phyloP scores from a whole-genome alignment of 2,329 filamentous ascomycete genomes.

The Didymellaceae sp. region DNA sequence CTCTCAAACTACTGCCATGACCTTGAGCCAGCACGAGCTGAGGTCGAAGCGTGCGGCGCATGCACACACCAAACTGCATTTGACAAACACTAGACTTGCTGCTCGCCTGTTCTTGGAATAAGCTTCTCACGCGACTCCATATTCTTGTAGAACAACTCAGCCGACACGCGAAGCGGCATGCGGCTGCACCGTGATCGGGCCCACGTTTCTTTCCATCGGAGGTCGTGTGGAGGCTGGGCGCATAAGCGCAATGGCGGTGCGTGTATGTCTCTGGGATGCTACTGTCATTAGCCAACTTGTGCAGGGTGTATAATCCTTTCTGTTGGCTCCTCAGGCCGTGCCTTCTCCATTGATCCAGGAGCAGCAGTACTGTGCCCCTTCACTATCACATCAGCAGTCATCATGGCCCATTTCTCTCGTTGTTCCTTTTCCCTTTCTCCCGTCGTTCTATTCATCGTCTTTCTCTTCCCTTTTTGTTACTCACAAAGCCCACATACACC shows the following conservation, averaged over 20 bases:
- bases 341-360: constrained; percentile 7
- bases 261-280: constrained; percentile 4
- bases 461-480: constrained; percentile 11
- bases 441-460: constrained; percentile 8
- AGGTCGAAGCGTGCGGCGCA: constrained; percentile 18
- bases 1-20: constrained; percentile 20
- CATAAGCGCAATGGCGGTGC: constrained; percentile 6
- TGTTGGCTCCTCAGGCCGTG: constrained; percentile 4
- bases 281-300: constrained; percentile 8
- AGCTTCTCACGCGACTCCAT: constrained; percentile 28
- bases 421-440: constrained; percentile 12
- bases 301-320: constrained; percentile 12
- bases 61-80: constrained; percentile 24
- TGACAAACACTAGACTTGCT: constrained; percentile 11
- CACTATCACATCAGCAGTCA: constrained; percentile 15
- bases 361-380: constrained; percentile 13
- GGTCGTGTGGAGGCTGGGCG: constrained; percentile 14
- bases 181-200: constrained; percentile 15
- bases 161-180: constrained; percentile 10
- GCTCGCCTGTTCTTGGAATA: constrained; percentile 17
- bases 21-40: constrained; percentile 17
- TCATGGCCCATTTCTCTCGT: constrained; percentile 12
- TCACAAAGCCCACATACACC: constrained; percentile 8
- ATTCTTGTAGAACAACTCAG: constrained; percentile 22
- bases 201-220: constrained; percentile 9